Conservation (phyloP, 768 basidiomycete species). For the Lentinula sp. region DNA sequence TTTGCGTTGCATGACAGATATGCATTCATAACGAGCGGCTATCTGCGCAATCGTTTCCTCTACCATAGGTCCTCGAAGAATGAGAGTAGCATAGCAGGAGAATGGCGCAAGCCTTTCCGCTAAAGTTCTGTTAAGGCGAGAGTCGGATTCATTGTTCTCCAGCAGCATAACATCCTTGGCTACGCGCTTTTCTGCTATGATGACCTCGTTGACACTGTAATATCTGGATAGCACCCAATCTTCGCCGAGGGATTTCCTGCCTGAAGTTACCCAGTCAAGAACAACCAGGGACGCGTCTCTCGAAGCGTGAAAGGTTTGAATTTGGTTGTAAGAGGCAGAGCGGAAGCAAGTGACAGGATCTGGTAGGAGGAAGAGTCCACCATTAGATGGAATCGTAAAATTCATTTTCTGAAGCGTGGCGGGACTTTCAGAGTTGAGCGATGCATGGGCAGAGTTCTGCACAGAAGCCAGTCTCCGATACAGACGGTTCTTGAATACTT, state of each 20-base stretch:
- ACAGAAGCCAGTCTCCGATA: conserved; percentile 51
- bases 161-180: conserved; percentile 78
- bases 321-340: conserved; percentile 75
- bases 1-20: conserved; percentile 59
- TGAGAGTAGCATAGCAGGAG: conserved; percentile 82
- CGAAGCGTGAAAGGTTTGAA: conserved; percentile 71
- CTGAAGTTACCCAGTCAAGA: conserved; percentile 91
- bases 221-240: conserved; percentile 88
- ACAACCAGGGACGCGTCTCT: conserved; percentile 59
- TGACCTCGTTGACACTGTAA: conserved; percentile 80
- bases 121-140: conserved; percentile 40
- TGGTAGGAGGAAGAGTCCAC: conserved; percentile 76
- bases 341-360: conserved; percentile 93
- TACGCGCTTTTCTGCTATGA: conserved; percentile 55
- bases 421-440: neutral
- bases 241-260: conserved; percentile 76
- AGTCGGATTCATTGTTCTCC: conserved; percentile 34
- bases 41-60: conserved; percentile 43
- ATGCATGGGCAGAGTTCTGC: neutral
- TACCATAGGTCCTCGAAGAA: conserved; percentile 70
- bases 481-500: conserved; percentile 81
- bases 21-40: conserved; percentile 38
- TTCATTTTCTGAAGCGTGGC: conserved; percentile 61
- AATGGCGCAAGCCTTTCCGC: conserved; percentile 69
- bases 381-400: conserved; percentile 43